Percentiles rank a stretch among this genome's conserved stretches.
Conservation (phyloP, 768 basidiomycete species). For the Baorangia bicolor region DNA sequence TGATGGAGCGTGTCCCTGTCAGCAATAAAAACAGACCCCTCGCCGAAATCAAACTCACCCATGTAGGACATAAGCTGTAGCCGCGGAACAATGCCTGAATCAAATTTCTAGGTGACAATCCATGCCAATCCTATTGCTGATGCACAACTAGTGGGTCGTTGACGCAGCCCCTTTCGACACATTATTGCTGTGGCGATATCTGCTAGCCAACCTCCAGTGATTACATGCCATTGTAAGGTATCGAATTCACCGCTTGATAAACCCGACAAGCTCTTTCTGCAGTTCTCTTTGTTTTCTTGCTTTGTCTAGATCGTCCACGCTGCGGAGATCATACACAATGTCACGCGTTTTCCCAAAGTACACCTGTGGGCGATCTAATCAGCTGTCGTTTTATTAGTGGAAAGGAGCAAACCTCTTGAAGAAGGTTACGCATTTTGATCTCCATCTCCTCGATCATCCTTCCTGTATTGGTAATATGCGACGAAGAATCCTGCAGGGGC, state of each 20-base stretch:
- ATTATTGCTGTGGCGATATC: not conserved
- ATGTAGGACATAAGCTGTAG: constrained; percentile 48
- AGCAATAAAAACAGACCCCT: constrained; percentile 88
- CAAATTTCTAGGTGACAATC: constrained; percentile 62
- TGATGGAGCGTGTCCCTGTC: constrained; percentile 91
- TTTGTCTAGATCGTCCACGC: constrained; percentile 81
- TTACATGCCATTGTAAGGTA: constrained; percentile 15
- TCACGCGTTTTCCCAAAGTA: constrained; percentile 98
- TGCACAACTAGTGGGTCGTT: constrained; percentile 39
- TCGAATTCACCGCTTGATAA: constrained; percentile 64
- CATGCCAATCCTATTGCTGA: constrained; percentile 97
- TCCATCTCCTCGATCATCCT: constrained; percentile 99
- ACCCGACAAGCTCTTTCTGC: constrained; percentile 87
- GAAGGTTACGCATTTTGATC: constrained; percentile 95
- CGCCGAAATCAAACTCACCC: constrained; percentile 77
- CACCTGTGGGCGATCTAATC: constrained; percentile 47
- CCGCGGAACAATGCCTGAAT: not conserved
- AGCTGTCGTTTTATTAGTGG: constrained; percentile 2
- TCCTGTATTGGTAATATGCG: constrained; percentile 93
- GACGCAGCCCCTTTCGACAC: constrained; percentile 2
- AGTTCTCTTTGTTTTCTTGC: constrained; percentile 78
- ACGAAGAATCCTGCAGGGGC: constrained; percentile 72
- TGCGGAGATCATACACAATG: constrained; percentile 89
- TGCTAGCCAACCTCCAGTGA: constrained; percentile 3
- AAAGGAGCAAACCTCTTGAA: constrained; percentile 66